Percentiles rank a stretch among this genome's conserved stretches.
These are phyloP conservation scores for Thraustochytrium striatum DNA, from an alignment of 352 stramenopile species.

Conservation along the genomic window DNA sequence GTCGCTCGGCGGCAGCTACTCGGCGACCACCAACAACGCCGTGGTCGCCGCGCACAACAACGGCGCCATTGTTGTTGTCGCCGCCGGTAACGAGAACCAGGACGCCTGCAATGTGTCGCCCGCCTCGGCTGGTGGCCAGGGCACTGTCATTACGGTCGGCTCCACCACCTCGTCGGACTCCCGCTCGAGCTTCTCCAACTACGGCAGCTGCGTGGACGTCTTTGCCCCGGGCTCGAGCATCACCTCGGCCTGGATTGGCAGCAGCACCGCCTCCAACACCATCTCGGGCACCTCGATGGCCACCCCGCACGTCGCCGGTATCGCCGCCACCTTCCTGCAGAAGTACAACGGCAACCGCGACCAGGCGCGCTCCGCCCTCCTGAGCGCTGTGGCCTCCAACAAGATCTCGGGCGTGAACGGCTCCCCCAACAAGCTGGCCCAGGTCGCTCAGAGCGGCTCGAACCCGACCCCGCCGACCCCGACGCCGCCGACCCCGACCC, in stretches of 20 bases:
- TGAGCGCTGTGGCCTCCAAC: neutral
- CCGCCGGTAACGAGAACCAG: conserved; percentile 43
- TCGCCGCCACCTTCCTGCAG: conserved; percentile 28
- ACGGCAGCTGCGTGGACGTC: conserved; percentile 38
- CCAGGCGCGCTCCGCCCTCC: neutral
- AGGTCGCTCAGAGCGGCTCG: neutral
- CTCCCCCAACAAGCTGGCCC: neutral
- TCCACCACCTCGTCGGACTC: conserved; percentile 2
- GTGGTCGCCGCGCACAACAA: conserved; percentile 10
- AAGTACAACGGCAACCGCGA: conserved; percentile 8
- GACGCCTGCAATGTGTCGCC: conserved; percentile 47
- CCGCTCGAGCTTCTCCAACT: conserved; percentile 43
- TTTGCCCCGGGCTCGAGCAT: conserved; percentile 44
- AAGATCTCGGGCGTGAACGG: neutral
- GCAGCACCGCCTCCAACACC: neutral
- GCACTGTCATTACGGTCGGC: conserved; percentile 41
- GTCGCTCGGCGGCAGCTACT: conserved; percentile 13
- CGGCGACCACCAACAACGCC: conserved; percentile 31
- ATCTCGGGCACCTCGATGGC: conserved; percentile 50
- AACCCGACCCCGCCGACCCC: neutral
- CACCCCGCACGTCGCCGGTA: conserved; percentile 43
- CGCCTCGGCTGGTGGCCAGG: neutral
- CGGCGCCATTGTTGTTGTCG: conserved; percentile 46
- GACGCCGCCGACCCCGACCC: neutral
- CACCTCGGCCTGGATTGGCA: conserved; percentile 15